These are phyloP conservation scores for Cornus controversa DNA, from an alignment of 148 eudicot genomes.

Conservation along the genomic window DNA sequence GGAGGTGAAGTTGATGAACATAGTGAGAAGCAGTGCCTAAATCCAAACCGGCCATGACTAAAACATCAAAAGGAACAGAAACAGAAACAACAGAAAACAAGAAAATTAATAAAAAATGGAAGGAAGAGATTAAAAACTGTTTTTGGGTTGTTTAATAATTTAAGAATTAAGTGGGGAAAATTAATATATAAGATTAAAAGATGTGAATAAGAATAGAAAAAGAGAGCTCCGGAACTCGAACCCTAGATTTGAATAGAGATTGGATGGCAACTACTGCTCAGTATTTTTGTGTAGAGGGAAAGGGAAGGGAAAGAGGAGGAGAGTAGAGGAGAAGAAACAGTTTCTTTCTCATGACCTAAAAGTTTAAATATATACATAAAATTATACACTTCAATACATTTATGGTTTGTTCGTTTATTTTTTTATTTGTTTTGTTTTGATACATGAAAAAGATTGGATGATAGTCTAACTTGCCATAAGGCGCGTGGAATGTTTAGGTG, in stretches of 20 bases:
- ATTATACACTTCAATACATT: too few species aligned
- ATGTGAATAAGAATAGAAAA: too few species aligned
- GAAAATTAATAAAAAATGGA: slow-evolving; percentile 15
- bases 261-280: slow-evolving; percentile 1
- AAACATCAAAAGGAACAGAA: slow-evolving; percentile 32
- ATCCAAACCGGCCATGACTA: slow-evolving; percentile 63
- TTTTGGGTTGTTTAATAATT: slow-evolving; percentile 8
- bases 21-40: slow-evolving; percentile 59
- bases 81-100: slow-evolving; percentile 19
- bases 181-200: background rate
- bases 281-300: slow-evolving; percentile 24
- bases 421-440: too few species aligned
- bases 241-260: slow-evolving; percentile 21
- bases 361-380: too few species aligned
- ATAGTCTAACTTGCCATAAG: too few species aligned
- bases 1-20: slow-evolving; percentile 41
- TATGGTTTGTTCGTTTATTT: too few species aligned
- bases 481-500: too few species aligned
- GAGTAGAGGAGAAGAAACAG: slow-evolving; percentile 1
- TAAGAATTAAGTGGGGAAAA: background rate
- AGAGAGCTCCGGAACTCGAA: slow-evolving; percentile 18
- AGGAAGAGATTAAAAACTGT: slow-evolving; percentile 7
- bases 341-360: too few species aligned
- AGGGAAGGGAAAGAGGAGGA: slow-evolving; percentile 23
- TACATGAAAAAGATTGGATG: too few species aligned